Conservation (phyloP, 306 rosid genomes). For the cucumber (Cucumis sativus) region DNA sequence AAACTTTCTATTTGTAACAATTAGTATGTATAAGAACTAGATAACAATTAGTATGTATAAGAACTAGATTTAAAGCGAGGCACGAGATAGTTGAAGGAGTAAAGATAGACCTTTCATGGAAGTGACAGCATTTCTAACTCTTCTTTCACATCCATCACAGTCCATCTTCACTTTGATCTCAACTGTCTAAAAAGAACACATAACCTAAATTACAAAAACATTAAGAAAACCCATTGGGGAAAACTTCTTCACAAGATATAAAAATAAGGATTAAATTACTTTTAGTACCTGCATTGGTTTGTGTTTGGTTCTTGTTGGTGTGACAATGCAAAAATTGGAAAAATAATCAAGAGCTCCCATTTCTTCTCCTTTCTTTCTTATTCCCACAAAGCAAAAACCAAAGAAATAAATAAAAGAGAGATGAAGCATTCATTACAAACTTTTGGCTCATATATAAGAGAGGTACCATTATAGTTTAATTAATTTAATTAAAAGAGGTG, state of each 20-base stretch:
- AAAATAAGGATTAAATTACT: neutral
- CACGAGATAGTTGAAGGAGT: neutral
- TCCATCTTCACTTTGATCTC: conserved; percentile 11
- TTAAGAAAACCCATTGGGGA: neutral
- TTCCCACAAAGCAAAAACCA: neutral
- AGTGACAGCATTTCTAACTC: conserved; percentile 57
- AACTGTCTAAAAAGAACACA: conserved; percentile 17
- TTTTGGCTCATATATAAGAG: neutral
- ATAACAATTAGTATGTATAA: neutral
- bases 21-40: neutral
- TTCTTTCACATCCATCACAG: conserved; percentile 65
- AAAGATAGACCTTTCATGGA: conserved; percentile 45
- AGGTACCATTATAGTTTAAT: neutral
- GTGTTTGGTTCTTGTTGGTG: conserved; percentile 41
- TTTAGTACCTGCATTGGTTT: conserved; percentile 74
- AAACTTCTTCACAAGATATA: neutral
- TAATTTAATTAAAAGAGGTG: neutral
- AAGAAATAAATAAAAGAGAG: neutral
- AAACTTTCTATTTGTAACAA: neutral
- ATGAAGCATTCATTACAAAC: neutral
- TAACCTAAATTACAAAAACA: neutral
- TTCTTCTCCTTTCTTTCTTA: conserved; percentile 9
- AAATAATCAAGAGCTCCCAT: conserved; percentile 88
- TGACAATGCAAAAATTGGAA: conserved; percentile 49
- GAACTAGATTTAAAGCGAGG: neutral